phyloP scores from a whole-genome alignment of 345 rosid species.

The Nephelium lappaceum region DNA sequence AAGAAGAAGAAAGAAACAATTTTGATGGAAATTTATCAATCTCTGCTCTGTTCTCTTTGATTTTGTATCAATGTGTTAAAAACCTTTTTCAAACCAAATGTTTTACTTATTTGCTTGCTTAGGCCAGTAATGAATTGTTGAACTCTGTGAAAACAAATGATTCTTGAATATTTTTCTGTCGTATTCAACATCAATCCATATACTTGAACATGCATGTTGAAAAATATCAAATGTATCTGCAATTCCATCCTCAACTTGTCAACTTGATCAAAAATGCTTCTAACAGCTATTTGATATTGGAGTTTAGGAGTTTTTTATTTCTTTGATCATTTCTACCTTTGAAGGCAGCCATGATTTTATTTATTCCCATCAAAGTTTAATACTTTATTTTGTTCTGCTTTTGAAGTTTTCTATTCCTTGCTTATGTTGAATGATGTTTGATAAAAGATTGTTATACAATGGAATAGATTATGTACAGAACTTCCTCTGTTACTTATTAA shows the following conservation, averaged over 20 bases:
- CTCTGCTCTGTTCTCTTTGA: not conserved
- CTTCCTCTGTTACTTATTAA: slow-evolving; percentile 30
- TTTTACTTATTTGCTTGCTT: not conserved
- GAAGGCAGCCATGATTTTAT: not conserved
- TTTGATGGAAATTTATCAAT: not conserved
- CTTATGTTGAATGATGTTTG: not conserved
- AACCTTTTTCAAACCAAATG: not conserved
- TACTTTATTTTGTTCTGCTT: not conserved
- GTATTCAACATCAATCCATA: no score
- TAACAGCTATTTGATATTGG: not conserved
- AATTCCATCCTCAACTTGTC: no score
- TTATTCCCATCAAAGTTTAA: not conserved
- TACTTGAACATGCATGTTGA: not conserved
- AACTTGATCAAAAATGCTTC: not conserved
- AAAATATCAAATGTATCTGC: not conserved
- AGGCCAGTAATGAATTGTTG: no score
- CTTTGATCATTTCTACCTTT: not conserved
- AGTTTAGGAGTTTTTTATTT: not conserved
- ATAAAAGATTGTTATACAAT: not conserved
- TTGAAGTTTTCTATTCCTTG: not conserved
- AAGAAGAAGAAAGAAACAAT: not conserved
- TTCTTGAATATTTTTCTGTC: no score
- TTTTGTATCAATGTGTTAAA: not conserved
- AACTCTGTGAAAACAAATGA: not conserved
- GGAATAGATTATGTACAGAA: not conserved